Percentiles rank a stretch among this genome's conserved stretches.
Conservation (phyloP, 2,329 filamentous ascomycete species). For the Diplodia sapinea region DNA sequence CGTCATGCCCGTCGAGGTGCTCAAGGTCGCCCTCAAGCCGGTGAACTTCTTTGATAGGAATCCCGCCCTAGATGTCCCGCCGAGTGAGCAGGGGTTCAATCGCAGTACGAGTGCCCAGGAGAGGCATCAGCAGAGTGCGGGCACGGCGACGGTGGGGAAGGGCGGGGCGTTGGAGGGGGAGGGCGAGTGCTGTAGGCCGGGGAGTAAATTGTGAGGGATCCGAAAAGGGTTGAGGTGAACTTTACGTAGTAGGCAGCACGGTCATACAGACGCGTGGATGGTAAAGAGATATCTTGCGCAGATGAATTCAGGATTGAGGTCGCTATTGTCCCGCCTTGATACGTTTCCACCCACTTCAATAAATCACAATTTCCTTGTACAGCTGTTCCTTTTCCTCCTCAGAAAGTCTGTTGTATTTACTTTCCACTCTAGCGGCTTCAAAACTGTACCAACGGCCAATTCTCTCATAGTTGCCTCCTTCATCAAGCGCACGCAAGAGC, state of each 20-base stretch:
- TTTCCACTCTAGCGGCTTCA: too few species aligned
- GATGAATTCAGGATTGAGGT: not conserved
- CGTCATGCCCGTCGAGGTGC: constrained; percentile 64
- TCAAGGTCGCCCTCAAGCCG: constrained; percentile 63
- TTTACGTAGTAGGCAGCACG: too few species aligned
- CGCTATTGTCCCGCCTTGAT: too few species aligned
- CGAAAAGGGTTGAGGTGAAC: too few species aligned
- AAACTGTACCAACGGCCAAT: not conserved
- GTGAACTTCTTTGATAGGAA: constrained; percentile 66
- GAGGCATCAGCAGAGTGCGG: constrained; percentile 41
- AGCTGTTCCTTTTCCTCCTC: not conserved
- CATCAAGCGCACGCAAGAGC: not conserved
- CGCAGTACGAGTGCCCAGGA: constrained; percentile 45
- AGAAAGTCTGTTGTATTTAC: not conserved
- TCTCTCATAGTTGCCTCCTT: not conserved
- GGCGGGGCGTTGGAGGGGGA: constrained; percentile 7
- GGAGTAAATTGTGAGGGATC: constrained; percentile 20
- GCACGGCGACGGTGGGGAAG: constrained; percentile 9
- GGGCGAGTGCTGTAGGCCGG: constrained; percentile 22
- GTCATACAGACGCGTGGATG: too few species aligned
- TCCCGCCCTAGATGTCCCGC: constrained; percentile 64
- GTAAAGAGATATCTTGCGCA: too few species aligned
- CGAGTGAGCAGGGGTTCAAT: constrained; percentile 57
- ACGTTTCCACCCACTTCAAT: not conserved
- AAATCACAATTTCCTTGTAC: not conserved